Conservation (phyloP, 2,329 filamentous ascomycete species). For the Pestalotiopsis sp. region DNA sequence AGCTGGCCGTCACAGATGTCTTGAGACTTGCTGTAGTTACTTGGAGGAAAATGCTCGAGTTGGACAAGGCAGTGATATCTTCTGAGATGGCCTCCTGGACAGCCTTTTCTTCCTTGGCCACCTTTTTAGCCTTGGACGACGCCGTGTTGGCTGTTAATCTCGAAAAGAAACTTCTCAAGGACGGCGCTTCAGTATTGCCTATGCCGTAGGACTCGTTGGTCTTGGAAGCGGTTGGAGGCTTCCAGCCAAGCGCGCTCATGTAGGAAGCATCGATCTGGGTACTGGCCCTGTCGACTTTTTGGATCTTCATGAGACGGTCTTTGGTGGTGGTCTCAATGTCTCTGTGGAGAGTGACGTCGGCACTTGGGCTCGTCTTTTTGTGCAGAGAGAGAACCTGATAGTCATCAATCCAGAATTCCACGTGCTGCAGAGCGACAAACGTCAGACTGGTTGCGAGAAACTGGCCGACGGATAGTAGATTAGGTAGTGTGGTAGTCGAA, state of each 20-base stretch:
- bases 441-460: constrained; percentile 95
- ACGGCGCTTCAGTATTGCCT: constrained; percentile 55
- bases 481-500: constrained; percentile 81
- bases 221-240: constrained; percentile 53
- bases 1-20: constrained; percentile 72
- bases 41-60: constrained; percentile 83
- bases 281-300: constrained; percentile 79
- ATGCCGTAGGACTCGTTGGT: constrained; percentile 52
- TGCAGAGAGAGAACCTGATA: constrained; percentile 76
- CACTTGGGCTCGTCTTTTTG: constrained; percentile 84
- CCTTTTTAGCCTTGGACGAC: constrained; percentile 55
- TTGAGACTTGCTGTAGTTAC: constrained; percentile 83
- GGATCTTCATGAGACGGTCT: constrained; percentile 86
- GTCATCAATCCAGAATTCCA: constrained; percentile 91
- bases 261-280: constrained; percentile 90
- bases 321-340: constrained; percentile 82
- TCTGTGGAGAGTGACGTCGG: constrained; percentile 71
- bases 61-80: constrained; percentile 71
- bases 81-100: constrained; percentile 66
- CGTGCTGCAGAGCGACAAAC: constrained; percentile 84
- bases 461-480: constrained; percentile 82
- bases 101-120: constrained; percentile 63
- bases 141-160: constrained; percentile 62
- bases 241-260: constrained; percentile 88
- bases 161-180: constrained; percentile 79